Percentiles rank a stretch among this genome's conserved stretches.
Evolutionary conservation across 495 filamentous ascomycete species (phyloP).

Genomic region (Penicillium manginii): DNA sequence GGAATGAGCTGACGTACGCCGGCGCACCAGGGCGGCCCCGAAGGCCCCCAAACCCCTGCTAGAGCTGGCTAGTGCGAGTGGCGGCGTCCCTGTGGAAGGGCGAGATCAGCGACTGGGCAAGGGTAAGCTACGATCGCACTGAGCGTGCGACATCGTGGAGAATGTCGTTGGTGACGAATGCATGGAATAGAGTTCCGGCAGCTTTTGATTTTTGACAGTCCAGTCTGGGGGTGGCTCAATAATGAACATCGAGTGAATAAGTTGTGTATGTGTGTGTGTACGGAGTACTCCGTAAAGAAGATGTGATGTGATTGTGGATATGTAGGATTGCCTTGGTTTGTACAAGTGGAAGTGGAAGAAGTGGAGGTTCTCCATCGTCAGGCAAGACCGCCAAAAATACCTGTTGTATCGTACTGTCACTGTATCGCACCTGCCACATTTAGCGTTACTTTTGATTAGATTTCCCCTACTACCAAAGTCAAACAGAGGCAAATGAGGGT

Average conservation of each 20-base stretch:
- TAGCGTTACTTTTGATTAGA: too few relatives aligned
- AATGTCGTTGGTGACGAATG: constrained; percentile 27
- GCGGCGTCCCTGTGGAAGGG: constrained; percentile 21
- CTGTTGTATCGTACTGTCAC: constrained; percentile 14
- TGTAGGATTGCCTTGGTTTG: too few relatives aligned
- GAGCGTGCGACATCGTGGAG: constrained; percentile 16
- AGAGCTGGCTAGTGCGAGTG: constrained; percentile 15
- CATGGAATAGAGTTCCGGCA: constrained; percentile 19
- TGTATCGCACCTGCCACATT: constrained; percentile 4
- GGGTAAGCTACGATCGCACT: constrained; percentile 2
- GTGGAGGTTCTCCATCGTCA: neutral
- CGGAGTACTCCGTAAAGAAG: neutral
- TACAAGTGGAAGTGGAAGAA: neutral
- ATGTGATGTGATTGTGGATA: neutral
- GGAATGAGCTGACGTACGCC: constrained; percentile 30
- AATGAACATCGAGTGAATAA: too few relatives aligned
- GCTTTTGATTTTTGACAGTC: neutral
- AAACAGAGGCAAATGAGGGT: neutral
- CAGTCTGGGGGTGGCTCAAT: neutral
- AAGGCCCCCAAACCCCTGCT: constrained; percentile 18
- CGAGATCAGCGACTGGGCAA: constrained; percentile 15
- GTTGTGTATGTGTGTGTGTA: too few relatives aligned
- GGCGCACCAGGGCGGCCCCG: constrained; percentile 8
- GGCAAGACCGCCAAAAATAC: neutral
- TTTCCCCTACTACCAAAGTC: too few relatives aligned